These are phyloP conservation scores for Yamadazyma sp. DNA, from an alignment of 805 yeast genomes.

Conservation along the genomic window DNA sequence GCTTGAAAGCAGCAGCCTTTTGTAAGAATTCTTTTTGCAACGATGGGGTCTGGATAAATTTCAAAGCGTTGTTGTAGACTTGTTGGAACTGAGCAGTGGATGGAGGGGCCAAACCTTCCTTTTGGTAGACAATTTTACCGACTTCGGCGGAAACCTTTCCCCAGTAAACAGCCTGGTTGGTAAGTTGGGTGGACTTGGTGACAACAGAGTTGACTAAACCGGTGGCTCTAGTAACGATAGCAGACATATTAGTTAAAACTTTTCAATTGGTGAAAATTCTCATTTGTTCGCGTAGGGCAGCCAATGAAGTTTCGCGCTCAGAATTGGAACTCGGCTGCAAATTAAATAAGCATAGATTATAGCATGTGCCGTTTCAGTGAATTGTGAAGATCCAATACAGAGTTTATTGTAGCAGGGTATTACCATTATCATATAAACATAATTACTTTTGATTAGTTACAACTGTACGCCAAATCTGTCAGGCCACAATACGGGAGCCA, in stretches of 20 bases:
- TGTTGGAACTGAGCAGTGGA: slow-evolving; percentile 69
- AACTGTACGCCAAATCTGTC: slow-evolving; percentile 64
- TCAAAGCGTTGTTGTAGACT: slow-evolving; percentile 55
- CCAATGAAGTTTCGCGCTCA: slow-evolving; percentile 2
- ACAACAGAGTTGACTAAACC: slow-evolving; percentile 36
- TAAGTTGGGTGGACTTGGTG: slow-evolving; percentile 37
- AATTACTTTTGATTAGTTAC: not conserved
- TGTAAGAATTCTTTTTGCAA: slow-evolving; percentile 62
- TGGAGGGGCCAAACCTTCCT: slow-evolving; percentile 95
- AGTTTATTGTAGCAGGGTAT: too few species aligned
- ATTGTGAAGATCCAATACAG: too few species aligned
- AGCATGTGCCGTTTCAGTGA: too few species aligned
- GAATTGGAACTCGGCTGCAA: slow-evolving; percentile 23
- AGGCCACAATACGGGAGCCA: slow-evolving; percentile 89
- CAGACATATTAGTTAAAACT: slow-evolving; percentile 40
- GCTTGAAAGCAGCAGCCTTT: slow-evolving; percentile 44
- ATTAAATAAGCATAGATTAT: too few species aligned
- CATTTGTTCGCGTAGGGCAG: slow-evolving; percentile 4
- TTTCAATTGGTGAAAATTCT: slow-evolving; percentile 8
- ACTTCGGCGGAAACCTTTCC: slow-evolving; percentile 63
- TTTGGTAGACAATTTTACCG: slow-evolving; percentile 77
- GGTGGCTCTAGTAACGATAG: slow-evolving; percentile 42
- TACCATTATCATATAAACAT: not conserved
- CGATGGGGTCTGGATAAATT: slow-evolving; percentile 35
- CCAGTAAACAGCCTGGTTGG: slow-evolving; percentile 75